Evolutionary conservation across 495 filamentous ascomycete species (phyloP).

Genomic region (Acidomyces sp.): DNA sequence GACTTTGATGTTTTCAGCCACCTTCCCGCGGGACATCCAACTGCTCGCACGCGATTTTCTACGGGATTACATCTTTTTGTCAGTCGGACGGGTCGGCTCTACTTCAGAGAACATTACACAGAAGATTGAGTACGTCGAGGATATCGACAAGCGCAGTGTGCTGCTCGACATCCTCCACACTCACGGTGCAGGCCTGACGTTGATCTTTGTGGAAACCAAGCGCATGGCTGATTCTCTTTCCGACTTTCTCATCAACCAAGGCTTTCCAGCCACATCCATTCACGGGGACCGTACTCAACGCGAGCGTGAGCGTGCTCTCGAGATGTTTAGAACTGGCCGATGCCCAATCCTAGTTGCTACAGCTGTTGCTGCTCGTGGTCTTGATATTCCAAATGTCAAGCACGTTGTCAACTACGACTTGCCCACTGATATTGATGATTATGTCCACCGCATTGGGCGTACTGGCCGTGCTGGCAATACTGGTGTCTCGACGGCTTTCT

Average conservation of each 20-base stretch:
- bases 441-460: slow-evolving; percentile 98
- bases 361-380: slow-evolving; percentile 84
- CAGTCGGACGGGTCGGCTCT: slow-evolving; percentile 97
- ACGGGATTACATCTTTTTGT: slow-evolving; percentile 96
- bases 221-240: slow-evolving; percentile 97
- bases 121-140: slow-evolving; percentile 96
- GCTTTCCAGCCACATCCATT: slow-evolving; percentile 93
- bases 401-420: slow-evolving; percentile 99
- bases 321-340: slow-evolving; percentile 86
- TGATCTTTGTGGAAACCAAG: slow-evolving; percentile 99
- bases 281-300: slow-evolving; percentile 97
- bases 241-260: slow-evolving; percentile 95
- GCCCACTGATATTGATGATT: slow-evolving; percentile 97
- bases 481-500: slow-evolving; percentile 95
- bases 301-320: slow-evolving; percentile 93
- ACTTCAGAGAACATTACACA: slow-evolving; percentile 99
- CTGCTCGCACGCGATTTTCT: slow-evolving; percentile 97
- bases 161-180: slow-evolving; percentile 95
- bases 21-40: slow-evolving; percentile 97
- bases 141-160: slow-evolving; percentile 92
- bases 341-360: slow-evolving; percentile 96
- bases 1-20: slow-evolving; percentile 99
- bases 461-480: slow-evolving; percentile 99
- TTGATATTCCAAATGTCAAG: slow-evolving; percentile 96
- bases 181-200: slow-evolving; percentile 75